Conservation (phyloP, 1,284 basidiomycete genomes). For the Rhodotorula sp. region DNA sequence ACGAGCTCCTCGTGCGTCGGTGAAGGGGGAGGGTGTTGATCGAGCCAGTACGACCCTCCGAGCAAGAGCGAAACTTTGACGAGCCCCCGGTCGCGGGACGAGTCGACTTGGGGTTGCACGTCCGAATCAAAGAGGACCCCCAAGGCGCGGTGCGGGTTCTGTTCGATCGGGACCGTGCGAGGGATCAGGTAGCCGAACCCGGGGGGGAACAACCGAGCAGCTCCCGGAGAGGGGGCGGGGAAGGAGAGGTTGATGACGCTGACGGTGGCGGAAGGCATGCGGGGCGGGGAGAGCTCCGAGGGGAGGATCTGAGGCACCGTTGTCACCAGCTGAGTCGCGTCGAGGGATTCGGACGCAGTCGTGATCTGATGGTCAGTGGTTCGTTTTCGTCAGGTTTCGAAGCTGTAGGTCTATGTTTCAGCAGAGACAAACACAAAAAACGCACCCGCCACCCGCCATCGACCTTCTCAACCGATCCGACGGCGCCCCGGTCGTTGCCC, state of each 20-base stretch:
- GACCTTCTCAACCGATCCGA: slow-evolving; percentile 16
- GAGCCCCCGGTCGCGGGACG: slow-evolving; percentile 50
- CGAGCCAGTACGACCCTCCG: slow-evolving; percentile 69
- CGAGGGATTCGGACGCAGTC: slow-evolving; percentile 49
- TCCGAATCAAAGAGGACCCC: slow-evolving; percentile 64
- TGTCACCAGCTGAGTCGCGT: slow-evolving; percentile 41
- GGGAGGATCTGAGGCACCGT: slow-evolving; percentile 45
- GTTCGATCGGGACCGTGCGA: slow-evolving; percentile 61
- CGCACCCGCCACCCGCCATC: slow-evolving; percentile 21
- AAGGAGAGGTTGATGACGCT: slow-evolving; percentile 66
- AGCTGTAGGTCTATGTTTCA: not conserved
- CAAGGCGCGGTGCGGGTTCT: slow-evolving; percentile 47
- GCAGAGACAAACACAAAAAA: not conserved
- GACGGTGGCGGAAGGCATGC: slow-evolving; percentile 56
- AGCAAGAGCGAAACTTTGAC: slow-evolving; percentile 86
- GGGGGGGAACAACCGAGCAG: slow-evolving; percentile 50
- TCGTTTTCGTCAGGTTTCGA: not conserved
- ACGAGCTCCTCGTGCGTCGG: slow-evolving; percentile 26
- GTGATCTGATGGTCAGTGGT: slow-evolving; percentile 50
- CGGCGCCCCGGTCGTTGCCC: slow-evolving; percentile 19
- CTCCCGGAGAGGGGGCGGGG: slow-evolving; percentile 47
- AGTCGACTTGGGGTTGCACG: slow-evolving; percentile 47
- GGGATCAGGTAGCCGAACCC: slow-evolving; percentile 96
- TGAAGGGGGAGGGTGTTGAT: slow-evolving; percentile 33
- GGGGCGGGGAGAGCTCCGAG: slow-evolving; percentile 54